Conservation (phyloP, 306 rosid species). For the Datisca glomerata region DNA sequence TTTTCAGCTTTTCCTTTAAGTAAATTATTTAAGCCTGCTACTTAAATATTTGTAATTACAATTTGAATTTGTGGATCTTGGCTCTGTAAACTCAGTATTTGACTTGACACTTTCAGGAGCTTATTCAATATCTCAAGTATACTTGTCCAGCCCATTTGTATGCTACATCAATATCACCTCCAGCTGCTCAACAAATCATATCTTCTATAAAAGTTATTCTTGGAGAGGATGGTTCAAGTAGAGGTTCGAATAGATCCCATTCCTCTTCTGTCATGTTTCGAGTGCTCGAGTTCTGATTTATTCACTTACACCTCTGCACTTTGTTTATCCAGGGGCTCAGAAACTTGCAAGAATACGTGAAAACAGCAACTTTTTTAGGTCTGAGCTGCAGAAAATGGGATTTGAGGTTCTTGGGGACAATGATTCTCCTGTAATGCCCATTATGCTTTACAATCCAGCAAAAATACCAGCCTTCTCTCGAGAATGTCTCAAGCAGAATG, state of each 20-base stretch:
- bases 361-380: slow-evolving; percentile 85
- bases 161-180: slow-evolving; percentile 89
- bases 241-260: slow-evolving; percentile 38
- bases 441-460: slow-evolving; percentile 88
- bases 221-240: slow-evolving; percentile 86
- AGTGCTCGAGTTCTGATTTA: neutral
- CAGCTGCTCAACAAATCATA: slow-evolving; percentile 83
- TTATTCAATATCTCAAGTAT: slow-evolving; percentile 58
- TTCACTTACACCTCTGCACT: neutral
- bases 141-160: slow-evolving; percentile 89
- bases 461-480: slow-evolving; percentile 90
- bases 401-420: slow-evolving; percentile 76
- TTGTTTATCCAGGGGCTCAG: slow-evolving; percentile 46
- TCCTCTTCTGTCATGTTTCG: neutral
- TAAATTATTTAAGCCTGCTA: too few relatives aligned
- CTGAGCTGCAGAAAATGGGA: slow-evolving; percentile 84
- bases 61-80: too few relatives aligned
- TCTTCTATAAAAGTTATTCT: slow-evolving; percentile 70
- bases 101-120: slow-evolving; percentile 37
- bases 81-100: slow-evolving; percentile 4
- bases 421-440: slow-evolving; percentile 86
- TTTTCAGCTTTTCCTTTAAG: too few relatives aligned
- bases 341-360: slow-evolving; percentile 75
- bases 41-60: too few relatives aligned
- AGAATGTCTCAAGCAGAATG: slow-evolving; percentile 79